These are phyloP conservation scores for Cadophora sp. DNA, from an alignment of 2,329 filamentous ascomycete genomes.

Conservation along the genomic window DNA sequence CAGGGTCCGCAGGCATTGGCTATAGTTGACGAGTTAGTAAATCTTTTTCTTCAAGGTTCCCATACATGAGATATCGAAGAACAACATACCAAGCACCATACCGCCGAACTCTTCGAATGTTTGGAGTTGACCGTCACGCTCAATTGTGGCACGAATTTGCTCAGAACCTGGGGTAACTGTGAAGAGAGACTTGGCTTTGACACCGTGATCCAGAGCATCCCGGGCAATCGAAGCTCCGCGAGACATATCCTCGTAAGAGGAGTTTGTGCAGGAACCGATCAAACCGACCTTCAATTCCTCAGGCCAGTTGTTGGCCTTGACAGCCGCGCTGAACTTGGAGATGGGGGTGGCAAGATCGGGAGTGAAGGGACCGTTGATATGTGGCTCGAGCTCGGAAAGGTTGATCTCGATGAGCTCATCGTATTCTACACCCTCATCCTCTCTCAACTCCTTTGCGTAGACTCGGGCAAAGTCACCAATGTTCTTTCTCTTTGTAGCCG, in stretches of 20 bases:
- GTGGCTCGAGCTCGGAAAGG: conserved; percentile 91
- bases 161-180: conserved; percentile 96
- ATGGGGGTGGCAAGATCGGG: conserved; percentile 97
- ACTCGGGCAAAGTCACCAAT: conserved; percentile 89
- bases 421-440: conserved; percentile 92
- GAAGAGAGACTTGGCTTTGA: conserved; percentile 94
- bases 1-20: conserved; percentile 95
- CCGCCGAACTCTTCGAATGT: conserved; percentile 97
- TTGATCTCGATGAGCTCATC: conserved; percentile 97
- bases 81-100: conserved; percentile 81
- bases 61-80: neutral
- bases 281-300: conserved; percentile 95
- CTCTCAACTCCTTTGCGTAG: conserved; percentile 85
- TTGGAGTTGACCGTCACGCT: conserved; percentile 84
- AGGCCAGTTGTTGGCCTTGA: conserved; percentile 95
- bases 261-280: conserved; percentile 98
- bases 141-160: conserved; percentile 92
- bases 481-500: conserved; percentile 84
- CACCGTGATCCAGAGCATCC: conserved; percentile 87
- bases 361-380: conserved; percentile 99
- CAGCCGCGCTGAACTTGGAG: conserved; percentile 94
- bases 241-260: conserved; percentile 86
- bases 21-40: conserved; percentile 71
- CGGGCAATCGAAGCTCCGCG: conserved; percentile 89
- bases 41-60: neutral